These are phyloP conservation scores for Talaromyces islandicus DNA, from an alignment of 2,329 filamentous ascomycete species.

Conservation along the genomic window DNA sequence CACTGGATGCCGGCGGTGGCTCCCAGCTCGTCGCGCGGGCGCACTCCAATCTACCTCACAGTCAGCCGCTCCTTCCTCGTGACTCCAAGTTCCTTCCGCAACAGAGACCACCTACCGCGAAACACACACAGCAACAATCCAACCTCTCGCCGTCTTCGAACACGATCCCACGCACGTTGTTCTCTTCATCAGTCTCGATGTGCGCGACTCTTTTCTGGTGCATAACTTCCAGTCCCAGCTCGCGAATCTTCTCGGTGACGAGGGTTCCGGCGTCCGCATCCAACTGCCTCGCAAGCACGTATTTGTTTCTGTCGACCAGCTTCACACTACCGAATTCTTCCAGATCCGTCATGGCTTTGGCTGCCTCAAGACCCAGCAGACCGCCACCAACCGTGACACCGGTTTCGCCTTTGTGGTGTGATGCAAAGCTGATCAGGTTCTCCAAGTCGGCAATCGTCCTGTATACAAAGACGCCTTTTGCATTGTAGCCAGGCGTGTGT, in stretches of 20 bases:
- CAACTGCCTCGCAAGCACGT: constrained; percentile 76
- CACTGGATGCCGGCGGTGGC: constrained; percentile 64
- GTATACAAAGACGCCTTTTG: constrained; percentile 82
- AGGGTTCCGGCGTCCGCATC: constrained; percentile 74
- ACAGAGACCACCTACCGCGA: constrained; percentile 50
- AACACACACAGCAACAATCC: constrained; percentile 75
- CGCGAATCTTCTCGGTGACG: constrained; percentile 73
- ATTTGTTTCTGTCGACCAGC: constrained; percentile 74
- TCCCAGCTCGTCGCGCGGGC: constrained; percentile 72
- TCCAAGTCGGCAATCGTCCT: constrained; percentile 77
- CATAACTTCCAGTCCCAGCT: constrained; percentile 74
- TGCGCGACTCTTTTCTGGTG: constrained; percentile 68
- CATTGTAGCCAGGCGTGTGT: constrained; percentile 70
- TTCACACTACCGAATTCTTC: constrained; percentile 67
- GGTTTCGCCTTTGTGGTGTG: constrained; percentile 58
- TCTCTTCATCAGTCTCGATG: constrained; percentile 62
- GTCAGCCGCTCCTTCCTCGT: constrained; percentile 1
- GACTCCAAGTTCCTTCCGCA: constrained; percentile 1
- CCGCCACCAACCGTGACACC: constrained; percentile 80
- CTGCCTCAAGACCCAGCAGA: constrained; percentile 78
- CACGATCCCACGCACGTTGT: constrained; percentile 64
- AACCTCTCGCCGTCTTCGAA: constrained; percentile 78
- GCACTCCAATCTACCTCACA: constrained; percentile 62
- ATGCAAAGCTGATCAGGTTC: constrained; percentile 67
- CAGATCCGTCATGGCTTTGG: constrained; percentile 86